A percentile compares a stretch with the other conserved stretches of the same genome.
Evolutionary conservation across 768 basidiomycete species (phyloP).

Genomic region (Boletus rufocinnamomeus): DNA sequence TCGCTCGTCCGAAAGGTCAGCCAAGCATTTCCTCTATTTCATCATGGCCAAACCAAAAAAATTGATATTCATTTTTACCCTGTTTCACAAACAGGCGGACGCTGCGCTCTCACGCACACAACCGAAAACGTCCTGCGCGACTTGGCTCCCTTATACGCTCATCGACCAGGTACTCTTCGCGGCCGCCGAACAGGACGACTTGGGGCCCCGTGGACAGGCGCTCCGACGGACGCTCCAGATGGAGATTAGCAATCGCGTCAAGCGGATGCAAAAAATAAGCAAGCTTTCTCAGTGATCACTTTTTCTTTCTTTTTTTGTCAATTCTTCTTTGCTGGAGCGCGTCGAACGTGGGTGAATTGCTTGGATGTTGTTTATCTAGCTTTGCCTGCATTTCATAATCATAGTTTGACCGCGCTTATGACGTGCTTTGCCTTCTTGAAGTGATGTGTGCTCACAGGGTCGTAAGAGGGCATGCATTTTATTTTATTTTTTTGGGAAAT

Average conservation of each 20-base stretch:
- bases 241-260: constrained; percentile 63
- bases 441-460: constrained; percentile 19
- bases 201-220: constrained; percentile 43
- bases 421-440: constrained; percentile 2
- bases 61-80: neutral
- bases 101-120: constrained; percentile 51
- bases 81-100: constrained; percentile 46
- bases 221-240: constrained; percentile 54
- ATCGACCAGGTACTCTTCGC: constrained; percentile 80
- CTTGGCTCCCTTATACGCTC: constrained; percentile 83
- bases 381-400: constrained; percentile 13
- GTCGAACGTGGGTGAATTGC: neutral
- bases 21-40: neutral
- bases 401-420: constrained; percentile 1
- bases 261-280: constrained; percentile 68
- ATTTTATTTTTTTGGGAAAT: constrained; percentile 12
- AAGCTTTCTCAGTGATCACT: constrained; percentile 29
- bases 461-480: neutral
- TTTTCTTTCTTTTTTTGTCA: neutral
- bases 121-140: constrained; percentile 56
- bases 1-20: constrained; percentile 73
- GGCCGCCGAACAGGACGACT: constrained; percentile 52
- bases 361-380: constrained; percentile 1
- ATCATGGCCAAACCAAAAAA: neutral
- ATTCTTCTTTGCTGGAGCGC: neutral